These are phyloP conservation scores for Yamadazyma philogaea DNA, from an alignment of 805 yeast species.

Conservation along the genomic window DNA sequence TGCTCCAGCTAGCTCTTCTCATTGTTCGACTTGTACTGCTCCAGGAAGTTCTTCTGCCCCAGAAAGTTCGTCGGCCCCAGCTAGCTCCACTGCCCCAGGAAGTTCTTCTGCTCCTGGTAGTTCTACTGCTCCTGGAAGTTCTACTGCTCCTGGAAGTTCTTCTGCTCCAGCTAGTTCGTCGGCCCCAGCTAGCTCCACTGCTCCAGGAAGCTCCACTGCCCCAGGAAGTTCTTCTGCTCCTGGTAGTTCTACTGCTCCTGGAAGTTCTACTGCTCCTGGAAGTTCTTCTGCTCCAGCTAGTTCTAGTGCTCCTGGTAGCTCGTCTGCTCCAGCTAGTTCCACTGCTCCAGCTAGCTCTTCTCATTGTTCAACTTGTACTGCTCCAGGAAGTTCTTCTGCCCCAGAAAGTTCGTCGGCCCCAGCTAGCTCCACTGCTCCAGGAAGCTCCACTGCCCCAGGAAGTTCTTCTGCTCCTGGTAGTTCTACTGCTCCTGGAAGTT, in stretches of 20 bases:
- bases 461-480: background rate
- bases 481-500: background rate
- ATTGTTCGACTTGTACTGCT: background rate
- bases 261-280: background rate
- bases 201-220: slow-evolving; percentile 1
- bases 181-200: background rate
- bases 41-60: background rate
- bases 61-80: background rate
- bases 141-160: background rate
- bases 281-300: background rate
- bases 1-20: background rate
- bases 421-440: background rate
- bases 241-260: background rate
- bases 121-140: background rate
- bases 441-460: background rate
- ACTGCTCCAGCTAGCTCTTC: background rate
- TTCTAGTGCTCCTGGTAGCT: background rate
- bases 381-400: background rate
- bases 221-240: slow-evolving; percentile 4
- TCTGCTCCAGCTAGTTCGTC: background rate
- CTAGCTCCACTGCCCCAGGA: background rate
- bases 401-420: background rate
- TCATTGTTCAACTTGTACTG: background rate
- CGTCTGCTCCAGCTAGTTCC: background rate
- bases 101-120: background rate